Conservation (phyloP, 1,284 basidiomycete species). For the Ceratobasidium sp. region DNA sequence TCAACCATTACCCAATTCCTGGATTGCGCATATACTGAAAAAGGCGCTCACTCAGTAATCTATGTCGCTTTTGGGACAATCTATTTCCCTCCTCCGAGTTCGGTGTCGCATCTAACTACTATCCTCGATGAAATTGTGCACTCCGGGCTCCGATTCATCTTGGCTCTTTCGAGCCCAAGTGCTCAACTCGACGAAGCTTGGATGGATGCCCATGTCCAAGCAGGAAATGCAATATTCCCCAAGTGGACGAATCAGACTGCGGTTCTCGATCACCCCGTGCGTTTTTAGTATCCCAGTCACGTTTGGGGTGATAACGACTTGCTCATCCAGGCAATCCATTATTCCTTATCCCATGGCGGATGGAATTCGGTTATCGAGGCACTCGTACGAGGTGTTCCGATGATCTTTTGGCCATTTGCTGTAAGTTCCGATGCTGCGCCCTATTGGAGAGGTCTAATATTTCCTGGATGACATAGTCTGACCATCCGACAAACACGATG, state of each 20-base stretch:
- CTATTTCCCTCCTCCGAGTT: slow-evolving; percentile 15
- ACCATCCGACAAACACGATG: no score
- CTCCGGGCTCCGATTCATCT: background rate
- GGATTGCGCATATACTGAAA: slow-evolving; percentile 19
- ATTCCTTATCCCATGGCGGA: no score
- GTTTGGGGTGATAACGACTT: no score
- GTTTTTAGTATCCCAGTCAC: no score
- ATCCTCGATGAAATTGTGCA: slow-evolving; percentile 12
- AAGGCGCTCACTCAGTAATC: slow-evolving; percentile 18
- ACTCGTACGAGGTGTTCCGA: slow-evolving; percentile 12
- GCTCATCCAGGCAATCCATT: no score
- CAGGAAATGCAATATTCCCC: slow-evolving; percentile 27
- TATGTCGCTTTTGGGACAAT: slow-evolving; percentile 36
- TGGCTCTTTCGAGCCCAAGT: background rate
- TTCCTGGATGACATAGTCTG: no score
- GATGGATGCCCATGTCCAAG: background rate
- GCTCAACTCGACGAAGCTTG: background rate
- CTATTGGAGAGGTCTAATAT: no score
- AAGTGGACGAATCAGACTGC: slow-evolving; percentile 28
- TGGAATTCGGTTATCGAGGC: no score
- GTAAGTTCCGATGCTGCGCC: no score
- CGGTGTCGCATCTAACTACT: slow-evolving; percentile 4
- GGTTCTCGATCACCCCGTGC: slow-evolving; percentile 37
- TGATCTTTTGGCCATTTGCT: no score
- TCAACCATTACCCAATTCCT: slow-evolving; percentile 17